Evolutionary conservation across 2,329 filamentous ascomycete species (phyloP), one percentile per base, ranked within the genome.

Genomic region (Colletotrichum sp.): DNA sequence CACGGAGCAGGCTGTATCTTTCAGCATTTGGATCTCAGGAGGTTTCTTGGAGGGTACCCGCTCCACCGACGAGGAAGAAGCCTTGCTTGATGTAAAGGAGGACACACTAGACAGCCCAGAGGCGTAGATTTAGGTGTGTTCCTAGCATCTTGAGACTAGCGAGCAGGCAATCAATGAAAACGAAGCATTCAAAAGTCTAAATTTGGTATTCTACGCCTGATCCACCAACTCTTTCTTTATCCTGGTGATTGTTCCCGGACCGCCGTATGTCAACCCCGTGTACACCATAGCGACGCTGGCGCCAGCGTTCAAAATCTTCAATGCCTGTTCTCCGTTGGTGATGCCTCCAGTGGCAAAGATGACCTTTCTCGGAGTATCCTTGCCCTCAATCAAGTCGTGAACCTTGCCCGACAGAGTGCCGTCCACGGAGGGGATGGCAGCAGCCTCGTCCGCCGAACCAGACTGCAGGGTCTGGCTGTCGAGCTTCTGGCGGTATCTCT

Each of bases 291-390:
- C 96, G 16, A 98, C 93, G 80, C 94, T 96, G 0, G 97, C 97
- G 10, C 97, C 97, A 0, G 96, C 96, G 79, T 98, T 94, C 65
- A 99, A 88, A 8, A 96, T 92, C 85, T 94, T 90, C 16, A 95
- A 87, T 10, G 95, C 98, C 85, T 99, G 94, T 78, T 94, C 90
- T 6, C 97, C 97, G 78, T 94, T 96, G 2, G 94, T 97, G 81
- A 99, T 96, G 21, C 97, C 97, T 1, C 97, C 97, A 0, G 95
- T 97, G 1, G 96, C 96, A 82, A 99, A 99, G 76, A 99, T 94
- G 68, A 96, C 93, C 86, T 98, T 98, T 64, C 89, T 89, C 75
- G 87, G 77, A 6, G 75, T 34, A 67, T 80, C 80, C 43, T 76
- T 79, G 21, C 76, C 78, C 66, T 78, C 78, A 13, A 76, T 52